Conservation (phyloP, 495 filamentous ascomycete genomes). For the Evernia prunastri region DNA sequence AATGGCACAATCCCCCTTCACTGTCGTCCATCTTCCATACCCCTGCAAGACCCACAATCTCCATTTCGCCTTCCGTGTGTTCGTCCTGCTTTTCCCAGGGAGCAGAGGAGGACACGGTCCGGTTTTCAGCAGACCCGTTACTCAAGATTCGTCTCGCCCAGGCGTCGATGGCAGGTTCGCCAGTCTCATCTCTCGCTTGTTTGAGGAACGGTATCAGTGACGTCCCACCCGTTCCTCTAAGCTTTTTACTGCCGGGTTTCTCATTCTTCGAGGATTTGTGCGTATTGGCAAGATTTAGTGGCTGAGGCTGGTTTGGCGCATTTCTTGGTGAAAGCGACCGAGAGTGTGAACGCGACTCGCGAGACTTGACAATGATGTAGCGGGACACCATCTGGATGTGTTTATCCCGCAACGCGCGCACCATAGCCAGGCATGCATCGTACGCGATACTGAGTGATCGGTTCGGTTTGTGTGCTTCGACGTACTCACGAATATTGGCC, state of each 20-base stretch:
- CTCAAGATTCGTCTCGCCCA: slow-evolving; percentile 74
- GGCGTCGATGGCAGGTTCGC: slow-evolving; percentile 78
- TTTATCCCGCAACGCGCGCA: slow-evolving; percentile 83
- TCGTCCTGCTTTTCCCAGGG: slow-evolving; percentile 64
- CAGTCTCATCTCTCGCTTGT: slow-evolving; percentile 91
- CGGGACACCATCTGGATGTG: slow-evolving; percentile 95
- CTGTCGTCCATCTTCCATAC: slow-evolving; percentile 82
- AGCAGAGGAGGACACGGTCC: slow-evolving; percentile 23
- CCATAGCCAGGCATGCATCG: slow-evolving; percentile 85
- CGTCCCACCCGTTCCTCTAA: slow-evolving; percentile 88
- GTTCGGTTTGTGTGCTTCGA: slow-evolving; percentile 57
- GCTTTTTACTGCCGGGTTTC: slow-evolving; percentile 43
- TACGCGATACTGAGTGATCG: slow-evolving; percentile 68
- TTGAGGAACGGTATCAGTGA: slow-evolving; percentile 90
- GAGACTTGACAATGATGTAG: slow-evolving; percentile 78
- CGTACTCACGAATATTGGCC: slow-evolving; percentile 84
- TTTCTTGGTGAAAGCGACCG: slow-evolving; percentile 42
- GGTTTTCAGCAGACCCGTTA: slow-evolving; percentile 39
- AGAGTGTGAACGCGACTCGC: slow-evolving; percentile 45
- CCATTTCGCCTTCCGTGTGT: slow-evolving; percentile 52
- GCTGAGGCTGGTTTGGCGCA: slow-evolving; percentile 30
- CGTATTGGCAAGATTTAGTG: slow-evolving; percentile 57
- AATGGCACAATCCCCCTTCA: slow-evolving; percentile 68
- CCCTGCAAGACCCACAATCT: slow-evolving; percentile 73
- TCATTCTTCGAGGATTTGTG: slow-evolving; percentile 24